phyloP scores from a whole-genome alignment of 305 asterid genomes.

The Rubia balearica region DNA sequence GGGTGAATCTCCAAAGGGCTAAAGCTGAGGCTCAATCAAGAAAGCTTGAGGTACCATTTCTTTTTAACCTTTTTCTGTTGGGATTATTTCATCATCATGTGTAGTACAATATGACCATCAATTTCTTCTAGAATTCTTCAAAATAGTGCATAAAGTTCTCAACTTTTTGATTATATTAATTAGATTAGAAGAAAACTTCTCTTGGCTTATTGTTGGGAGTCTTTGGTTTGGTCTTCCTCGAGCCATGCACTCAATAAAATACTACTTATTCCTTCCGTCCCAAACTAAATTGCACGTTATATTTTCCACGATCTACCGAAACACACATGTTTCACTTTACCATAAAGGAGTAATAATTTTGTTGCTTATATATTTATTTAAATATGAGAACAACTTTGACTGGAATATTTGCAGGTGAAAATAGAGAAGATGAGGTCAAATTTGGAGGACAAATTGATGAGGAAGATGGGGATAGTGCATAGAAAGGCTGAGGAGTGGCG shows the following conservation, averaged over 20 bases:
- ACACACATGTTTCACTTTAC: too few relatives aligned
- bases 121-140: not conserved
- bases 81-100: slow-evolving; percentile 1
- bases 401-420: slow-evolving; percentile 51
- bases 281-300: too few relatives aligned
- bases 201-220: slow-evolving; percentile 21
- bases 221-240: slow-evolving; percentile 33
- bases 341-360: too few relatives aligned
- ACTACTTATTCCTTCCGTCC: not conserved
- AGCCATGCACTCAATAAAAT: slow-evolving; percentile 33
- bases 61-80: not conserved
- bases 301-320: too few relatives aligned
- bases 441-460: slow-evolving; percentile 84
- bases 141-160: not conserved
- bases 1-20: slow-evolving; percentile 91
- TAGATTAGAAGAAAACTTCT: not conserved
- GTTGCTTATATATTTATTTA: too few relatives aligned
- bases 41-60: slow-evolving; percentile 67
- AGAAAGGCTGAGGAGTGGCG: slow-evolving; percentile 93
- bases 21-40: slow-evolving; percentile 95
- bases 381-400: too few relatives aligned
- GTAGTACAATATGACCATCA: not conserved
- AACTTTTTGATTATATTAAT: too few relatives aligned
- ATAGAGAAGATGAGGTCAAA: slow-evolving; percentile 87
- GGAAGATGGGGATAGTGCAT: slow-evolving; percentile 77